phyloP scores from a whole-genome alignment of 129 eudicot species.

The Calendula officinalis region DNA sequence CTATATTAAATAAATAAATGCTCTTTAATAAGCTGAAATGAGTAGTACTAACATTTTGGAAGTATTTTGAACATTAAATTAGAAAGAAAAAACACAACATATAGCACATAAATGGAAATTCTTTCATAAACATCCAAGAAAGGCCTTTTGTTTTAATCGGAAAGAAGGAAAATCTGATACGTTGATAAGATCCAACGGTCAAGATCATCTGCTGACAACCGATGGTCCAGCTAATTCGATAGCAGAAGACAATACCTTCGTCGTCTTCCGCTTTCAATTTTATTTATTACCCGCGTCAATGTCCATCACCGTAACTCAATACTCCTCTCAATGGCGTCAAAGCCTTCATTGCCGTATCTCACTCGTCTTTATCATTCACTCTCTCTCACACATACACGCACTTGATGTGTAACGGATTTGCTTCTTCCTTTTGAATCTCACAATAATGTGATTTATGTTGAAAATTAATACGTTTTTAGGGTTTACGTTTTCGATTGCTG shows the following conservation, averaged over 20 bases:
- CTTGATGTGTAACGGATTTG: slow-evolving; percentile 17
- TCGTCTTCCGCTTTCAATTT: slow-evolving; percentile 38
- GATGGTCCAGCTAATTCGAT: slow-evolving; percentile 30
- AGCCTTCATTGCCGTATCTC: slow-evolving; percentile 9
- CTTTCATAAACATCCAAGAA: slow-evolving; percentile 32
- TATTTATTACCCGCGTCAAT: slow-evolving; percentile 38
- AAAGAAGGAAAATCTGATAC: neutral
- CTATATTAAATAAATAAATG: too few species aligned
- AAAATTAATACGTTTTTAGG: slow-evolving; percentile 20
- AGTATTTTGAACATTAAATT: neutral
- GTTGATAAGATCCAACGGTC: slow-evolving; percentile 30
- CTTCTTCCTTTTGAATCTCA: slow-evolving; percentile 8
- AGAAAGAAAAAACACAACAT: neutral
- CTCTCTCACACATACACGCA: slow-evolving; percentile 18
- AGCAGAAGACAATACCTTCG: slow-evolving; percentile 21
- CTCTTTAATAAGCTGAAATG: too few species aligned
- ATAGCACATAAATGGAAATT: slow-evolving; percentile 22
- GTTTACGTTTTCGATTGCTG: slow-evolving; percentile 9
- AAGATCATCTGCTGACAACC: slow-evolving; percentile 23
- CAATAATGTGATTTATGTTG: slow-evolving; percentile 10
- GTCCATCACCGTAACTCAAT: slow-evolving; percentile 21
- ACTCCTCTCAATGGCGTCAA: slow-evolving; percentile 24
- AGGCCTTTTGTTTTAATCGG: slow-evolving; percentile 23
- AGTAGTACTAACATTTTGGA: neutral
- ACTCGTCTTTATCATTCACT: neutral